A percentile compares a stretch with the other conserved stretches of the same genome.
phyloP scores from a whole-genome alignment of 1,284 basidiomycete species.

The Marasmius oreades region DNA sequence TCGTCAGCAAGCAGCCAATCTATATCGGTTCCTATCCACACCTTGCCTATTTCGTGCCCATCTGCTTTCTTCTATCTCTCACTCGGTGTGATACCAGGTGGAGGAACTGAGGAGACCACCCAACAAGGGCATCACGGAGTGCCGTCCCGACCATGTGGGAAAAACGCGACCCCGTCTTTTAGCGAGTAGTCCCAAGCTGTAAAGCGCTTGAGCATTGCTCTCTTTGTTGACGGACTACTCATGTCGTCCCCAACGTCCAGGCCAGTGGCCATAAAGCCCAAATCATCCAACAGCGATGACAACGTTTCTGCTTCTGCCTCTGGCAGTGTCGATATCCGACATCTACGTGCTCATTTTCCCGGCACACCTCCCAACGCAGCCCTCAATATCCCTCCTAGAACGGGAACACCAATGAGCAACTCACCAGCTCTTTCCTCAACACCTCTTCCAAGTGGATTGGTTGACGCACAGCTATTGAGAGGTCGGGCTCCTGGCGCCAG shows the following conservation, averaged over 20 bases:
- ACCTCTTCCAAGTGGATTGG: slow-evolving; percentile 16
- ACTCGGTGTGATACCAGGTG: too few relatives aligned
- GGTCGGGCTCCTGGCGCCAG: neutral
- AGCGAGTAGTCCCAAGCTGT: neutral
- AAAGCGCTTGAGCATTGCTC: neutral
- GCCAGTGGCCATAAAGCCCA: neutral
- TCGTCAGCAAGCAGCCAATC: too few relatives aligned
- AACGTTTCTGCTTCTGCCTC: slow-evolving; percentile 23
- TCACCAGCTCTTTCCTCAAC: slow-evolving; percentile 22
- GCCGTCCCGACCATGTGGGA: neutral
- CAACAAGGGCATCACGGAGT: too few relatives aligned
- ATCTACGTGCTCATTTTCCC: slow-evolving; percentile 55
- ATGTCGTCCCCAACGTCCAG: neutral
- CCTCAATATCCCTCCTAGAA: slow-evolving; percentile 59
- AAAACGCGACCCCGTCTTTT: neutral
- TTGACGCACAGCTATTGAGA: slow-evolving; percentile 20
- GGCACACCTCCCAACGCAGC: slow-evolving; percentile 51
- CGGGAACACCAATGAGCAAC: slow-evolving; percentile 22
- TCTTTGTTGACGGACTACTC: neutral
- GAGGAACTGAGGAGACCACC: too few relatives aligned
- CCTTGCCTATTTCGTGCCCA: too few relatives aligned
- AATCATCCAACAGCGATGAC: neutral
- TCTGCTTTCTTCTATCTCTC: too few relatives aligned
- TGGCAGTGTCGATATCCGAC: slow-evolving; percentile 34
- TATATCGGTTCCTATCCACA: too few relatives aligned